A percentile compares a stretch with the other conserved stretches of the same genome.
Conservation (phyloP, 2,329 filamentous ascomycete genomes). For the Pestalotiopsis sp. region DNA sequence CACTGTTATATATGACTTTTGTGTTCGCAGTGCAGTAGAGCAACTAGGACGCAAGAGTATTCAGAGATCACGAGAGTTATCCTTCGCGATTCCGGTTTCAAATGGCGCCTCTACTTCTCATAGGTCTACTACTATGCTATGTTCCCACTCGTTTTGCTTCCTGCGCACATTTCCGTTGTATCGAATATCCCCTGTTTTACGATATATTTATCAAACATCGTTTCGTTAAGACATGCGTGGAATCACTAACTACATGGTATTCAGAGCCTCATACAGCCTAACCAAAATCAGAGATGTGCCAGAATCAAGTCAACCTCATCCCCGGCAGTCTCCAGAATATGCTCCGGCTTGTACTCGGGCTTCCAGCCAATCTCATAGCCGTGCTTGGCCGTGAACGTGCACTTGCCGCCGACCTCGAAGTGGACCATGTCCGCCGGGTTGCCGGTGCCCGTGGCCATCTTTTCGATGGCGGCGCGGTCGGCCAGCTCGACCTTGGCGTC, state of each 20-base stretch:
- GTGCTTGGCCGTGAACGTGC: slow-evolving; percentile 46
- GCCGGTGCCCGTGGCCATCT: slow-evolving; percentile 44
- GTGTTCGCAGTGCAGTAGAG: no score
- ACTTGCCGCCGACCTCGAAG: slow-evolving; percentile 46
- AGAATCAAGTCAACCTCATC: slow-evolving; percentile 50
- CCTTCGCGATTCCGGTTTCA: no score
- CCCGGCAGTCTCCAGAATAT: slow-evolving; percentile 49
- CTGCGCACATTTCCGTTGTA: no score
- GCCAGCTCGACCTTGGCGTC: slow-evolving; percentile 38
- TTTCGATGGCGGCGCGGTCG: slow-evolving; percentile 36
- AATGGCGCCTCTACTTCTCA: no score
- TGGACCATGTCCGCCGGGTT: slow-evolving; percentile 38
- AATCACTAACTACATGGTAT: not conserved
- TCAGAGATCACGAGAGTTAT: no score
- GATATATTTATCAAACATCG: no score
- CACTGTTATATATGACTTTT: no score
- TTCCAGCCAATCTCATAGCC: slow-evolving; percentile 46
- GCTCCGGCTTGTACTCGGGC: slow-evolving; percentile 41
- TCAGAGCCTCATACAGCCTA: not conserved
- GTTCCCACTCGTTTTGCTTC: no score
- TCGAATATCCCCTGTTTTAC: no score
- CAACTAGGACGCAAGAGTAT: no score
- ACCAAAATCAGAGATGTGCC: not conserved
- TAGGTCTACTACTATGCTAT: no score
- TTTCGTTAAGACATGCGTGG: no score